Conservation (phyloP, 169 alveolate species). For the Cryptosporidium felis region DNA sequence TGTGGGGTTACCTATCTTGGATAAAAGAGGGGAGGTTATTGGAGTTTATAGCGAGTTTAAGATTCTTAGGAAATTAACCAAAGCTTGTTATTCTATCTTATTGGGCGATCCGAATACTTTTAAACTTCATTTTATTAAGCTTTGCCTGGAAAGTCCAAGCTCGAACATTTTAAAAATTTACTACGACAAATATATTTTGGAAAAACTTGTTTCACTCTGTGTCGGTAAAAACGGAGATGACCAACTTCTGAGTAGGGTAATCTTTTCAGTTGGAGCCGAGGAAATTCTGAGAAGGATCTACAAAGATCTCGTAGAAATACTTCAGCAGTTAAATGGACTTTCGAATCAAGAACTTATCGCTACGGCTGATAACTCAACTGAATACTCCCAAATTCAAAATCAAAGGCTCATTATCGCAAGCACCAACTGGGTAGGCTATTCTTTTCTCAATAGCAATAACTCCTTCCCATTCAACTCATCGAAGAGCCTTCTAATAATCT, state of each 20-base stretch:
- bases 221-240: neutral
- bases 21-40: neutral
- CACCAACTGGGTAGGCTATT: constrained; percentile 22
- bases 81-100: neutral
- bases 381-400: neutral
- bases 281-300: neutral
- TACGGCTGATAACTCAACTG: neutral
- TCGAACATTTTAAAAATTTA: neutral
- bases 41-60: constrained; percentile 57
- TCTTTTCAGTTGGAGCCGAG: constrained; percentile 24
- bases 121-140: neutral
- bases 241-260: neutral
- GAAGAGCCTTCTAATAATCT: constrained; percentile 28
- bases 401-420: constrained; percentile 7
- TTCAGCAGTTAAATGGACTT: neutral
- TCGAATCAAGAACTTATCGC: neutral
- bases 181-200: neutral
- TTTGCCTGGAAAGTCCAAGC: neutral
- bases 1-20: constrained; percentile 38
- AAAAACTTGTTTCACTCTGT: constrained; percentile 1
- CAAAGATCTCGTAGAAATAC: neutral
- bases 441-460: neutral
- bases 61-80: neutral
- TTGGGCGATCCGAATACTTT: neutral
- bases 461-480: constrained; percentile 28